These are phyloP conservation scores for Silybum marianum DNA, from an alignment of 129 eudicot species.

Conservation along the genomic window DNA sequence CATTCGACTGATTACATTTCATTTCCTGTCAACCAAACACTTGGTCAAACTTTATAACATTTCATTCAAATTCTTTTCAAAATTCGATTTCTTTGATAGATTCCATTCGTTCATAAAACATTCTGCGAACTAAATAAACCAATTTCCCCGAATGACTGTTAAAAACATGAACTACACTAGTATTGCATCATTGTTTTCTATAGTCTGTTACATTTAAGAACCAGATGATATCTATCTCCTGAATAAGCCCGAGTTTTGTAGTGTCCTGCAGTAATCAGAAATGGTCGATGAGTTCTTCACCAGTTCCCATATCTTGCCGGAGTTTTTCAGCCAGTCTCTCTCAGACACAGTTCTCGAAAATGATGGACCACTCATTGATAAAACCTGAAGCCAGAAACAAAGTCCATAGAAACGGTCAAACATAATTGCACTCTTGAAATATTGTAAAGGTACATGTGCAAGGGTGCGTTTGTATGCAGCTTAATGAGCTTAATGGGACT, in stretches of 20 bases:
- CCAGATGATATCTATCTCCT: slow-evolving; percentile 50
- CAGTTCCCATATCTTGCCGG: slow-evolving; percentile 93
- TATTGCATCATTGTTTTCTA: neutral
- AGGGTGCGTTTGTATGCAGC: neutral
- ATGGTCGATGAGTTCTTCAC: slow-evolving; percentile 74
- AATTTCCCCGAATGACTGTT: neutral
- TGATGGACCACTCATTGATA: slow-evolving; percentile 74
- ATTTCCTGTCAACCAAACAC: neutral
- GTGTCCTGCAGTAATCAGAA: slow-evolving; percentile 66
- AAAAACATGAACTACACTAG: slow-evolving; percentile 6
- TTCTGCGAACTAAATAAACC: neutral
- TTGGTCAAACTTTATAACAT: neutral
- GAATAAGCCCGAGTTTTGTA: slow-evolving; percentile 82
- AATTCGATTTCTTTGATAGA: no score
- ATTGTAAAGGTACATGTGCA: neutral
- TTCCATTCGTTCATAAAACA: no score
- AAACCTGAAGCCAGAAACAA: slow-evolving; percentile 44
- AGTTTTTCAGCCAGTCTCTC: slow-evolving; percentile 94
- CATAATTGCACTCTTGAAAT: neutral
- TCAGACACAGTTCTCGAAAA: slow-evolving; percentile 91
- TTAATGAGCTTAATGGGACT: no score
- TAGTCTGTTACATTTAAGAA: neutral
- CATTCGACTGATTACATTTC: neutral
- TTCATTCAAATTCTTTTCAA: neutral
- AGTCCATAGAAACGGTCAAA: neutral